Conservation (phyloP, 2,329 filamentous ascomycete genomes). For the Penicillium brevicompactum region DNA sequence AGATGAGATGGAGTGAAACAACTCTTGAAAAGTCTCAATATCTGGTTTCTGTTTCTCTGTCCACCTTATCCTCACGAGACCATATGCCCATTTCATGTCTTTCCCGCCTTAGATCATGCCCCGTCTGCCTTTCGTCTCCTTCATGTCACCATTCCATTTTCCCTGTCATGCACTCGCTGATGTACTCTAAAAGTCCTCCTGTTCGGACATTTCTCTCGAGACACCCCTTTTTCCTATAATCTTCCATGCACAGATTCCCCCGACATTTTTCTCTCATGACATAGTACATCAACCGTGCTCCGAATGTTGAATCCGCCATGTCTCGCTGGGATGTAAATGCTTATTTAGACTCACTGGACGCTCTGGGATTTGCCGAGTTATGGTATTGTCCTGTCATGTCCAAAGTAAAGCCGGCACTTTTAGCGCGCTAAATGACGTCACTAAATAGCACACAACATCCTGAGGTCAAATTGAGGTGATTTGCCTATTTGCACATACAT, state of each 20-base stretch:
- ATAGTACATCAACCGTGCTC: slow-evolving; percentile 27
- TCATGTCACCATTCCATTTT: slow-evolving; percentile 8
- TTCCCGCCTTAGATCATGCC: slow-evolving; percentile 30
- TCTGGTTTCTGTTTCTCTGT: slow-evolving; percentile 14
- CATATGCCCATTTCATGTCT: slow-evolving; percentile 33
- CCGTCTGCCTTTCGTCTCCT: slow-evolving; percentile 17
- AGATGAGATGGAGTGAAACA: slow-evolving; percentile 17
- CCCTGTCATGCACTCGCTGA: slow-evolving; percentile 23
- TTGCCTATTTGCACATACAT: no score
- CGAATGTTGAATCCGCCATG: slow-evolving; percentile 14
- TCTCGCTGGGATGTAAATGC: not conserved
- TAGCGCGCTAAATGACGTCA: not conserved
- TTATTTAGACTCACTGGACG: not conserved
- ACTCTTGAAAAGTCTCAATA: not conserved
- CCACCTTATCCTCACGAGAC: slow-evolving; percentile 26
- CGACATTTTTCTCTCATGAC: slow-evolving; percentile 22
- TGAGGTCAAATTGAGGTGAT: no score
- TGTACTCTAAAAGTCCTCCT: slow-evolving; percentile 28
- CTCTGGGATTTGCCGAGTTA: not conserved
- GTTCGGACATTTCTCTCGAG: slow-evolving; percentile 9
- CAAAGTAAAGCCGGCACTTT: not conserved
- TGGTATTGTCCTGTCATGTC: not conserved
- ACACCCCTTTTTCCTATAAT: slow-evolving; percentile 18
- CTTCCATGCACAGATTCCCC: slow-evolving; percentile 34
- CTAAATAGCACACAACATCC: no score